Conservation (phyloP, 768 basidiomycete species). For the Leucosporidium yakuticum region DNA sequence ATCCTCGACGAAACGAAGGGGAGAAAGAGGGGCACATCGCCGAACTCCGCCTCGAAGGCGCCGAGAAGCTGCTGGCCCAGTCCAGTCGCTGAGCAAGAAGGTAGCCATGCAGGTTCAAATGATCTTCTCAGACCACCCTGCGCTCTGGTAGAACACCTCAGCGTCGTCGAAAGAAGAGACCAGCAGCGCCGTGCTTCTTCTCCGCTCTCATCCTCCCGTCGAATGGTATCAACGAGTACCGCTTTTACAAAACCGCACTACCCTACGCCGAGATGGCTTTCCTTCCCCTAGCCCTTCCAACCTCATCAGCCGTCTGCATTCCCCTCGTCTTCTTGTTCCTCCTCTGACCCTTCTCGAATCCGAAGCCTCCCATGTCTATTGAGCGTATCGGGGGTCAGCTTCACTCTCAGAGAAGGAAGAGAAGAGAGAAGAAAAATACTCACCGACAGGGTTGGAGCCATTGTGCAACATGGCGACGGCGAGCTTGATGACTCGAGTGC, state of each 20-base stretch:
- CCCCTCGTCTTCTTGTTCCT: slow-evolving; percentile 35
- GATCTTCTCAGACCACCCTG: no score
- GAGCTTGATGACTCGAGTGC: slow-evolving; percentile 77
- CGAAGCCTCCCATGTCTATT: slow-evolving; percentile 34
- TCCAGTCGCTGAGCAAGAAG: no score
- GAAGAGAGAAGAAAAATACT: not conserved
- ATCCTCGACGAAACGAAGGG: no score
- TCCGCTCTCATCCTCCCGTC: no score
- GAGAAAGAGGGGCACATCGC: no score
- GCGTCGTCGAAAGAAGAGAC: not conserved
- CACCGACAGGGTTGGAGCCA: slow-evolving; percentile 67
- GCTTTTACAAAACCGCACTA: not conserved
- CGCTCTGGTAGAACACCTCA: no score
- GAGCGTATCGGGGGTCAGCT: not conserved
- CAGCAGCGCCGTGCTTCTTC: not conserved
- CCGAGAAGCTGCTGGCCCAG: no score
- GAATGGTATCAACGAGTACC: no score
- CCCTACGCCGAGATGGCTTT: slow-evolving; percentile 16
- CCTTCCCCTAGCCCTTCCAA: slow-evolving; percentile 22
- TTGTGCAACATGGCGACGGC: slow-evolving; percentile 75
- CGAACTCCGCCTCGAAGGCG: no score
- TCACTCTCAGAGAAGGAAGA: no score
- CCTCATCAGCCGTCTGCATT: slow-evolving; percentile 30
- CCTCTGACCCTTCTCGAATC: slow-evolving; percentile 26
- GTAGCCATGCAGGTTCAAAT: no score